A percentile compares a stretch with the other conserved stretches of the same genome.
These are phyloP conservation scores for Ophiostoma sp. DNA, from an alignment of 2,329 filamentous ascomycete genomes.

Conservation along the genomic window DNA sequence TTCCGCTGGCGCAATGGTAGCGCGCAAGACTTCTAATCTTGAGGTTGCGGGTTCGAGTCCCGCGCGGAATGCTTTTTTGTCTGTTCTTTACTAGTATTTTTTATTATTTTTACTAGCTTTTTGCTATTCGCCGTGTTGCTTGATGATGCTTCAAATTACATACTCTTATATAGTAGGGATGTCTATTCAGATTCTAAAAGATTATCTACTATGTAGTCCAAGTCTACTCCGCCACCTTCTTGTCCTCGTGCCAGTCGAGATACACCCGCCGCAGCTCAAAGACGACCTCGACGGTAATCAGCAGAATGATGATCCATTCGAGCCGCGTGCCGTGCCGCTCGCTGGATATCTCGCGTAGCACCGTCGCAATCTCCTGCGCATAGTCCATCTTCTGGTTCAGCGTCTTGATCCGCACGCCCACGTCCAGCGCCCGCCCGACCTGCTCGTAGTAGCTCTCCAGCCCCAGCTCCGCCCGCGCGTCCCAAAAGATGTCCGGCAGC, in stretches of 20 bases:
- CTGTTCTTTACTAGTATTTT: neutral
- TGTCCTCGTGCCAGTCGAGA: slow-evolving; percentile 28
- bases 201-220: neutral
- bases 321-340: slow-evolving; percentile 84
- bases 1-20: slow-evolving; percentile 17
- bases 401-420: slow-evolving; percentile 82
- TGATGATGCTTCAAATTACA: neutral
- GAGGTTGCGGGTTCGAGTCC: slow-evolving; percentile 17
- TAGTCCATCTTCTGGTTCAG: slow-evolving; percentile 98
- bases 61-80: slow-evolving; percentile 14
- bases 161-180: neutral
- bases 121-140: neutral
- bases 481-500: slow-evolving; percentile 95
- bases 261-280: slow-evolving; percentile 76
- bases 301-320: slow-evolving; percentile 91
- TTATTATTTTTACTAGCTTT: neutral
- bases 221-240: neutral
- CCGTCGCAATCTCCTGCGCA: slow-evolving; percentile 87
- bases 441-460: slow-evolving; percentile 94
- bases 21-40: slow-evolving; percentile 17
- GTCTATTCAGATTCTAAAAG: neutral
- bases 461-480: slow-evolving; percentile 78
- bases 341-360: slow-evolving; percentile 79
- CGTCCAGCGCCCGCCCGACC: slow-evolving; percentile 83
- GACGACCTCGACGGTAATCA: slow-evolving; percentile 87